A percentile compares a stretch with the other conserved stretches of the same genome.
Conservation (phyloP, 2,329 filamentous ascomycete genomes). For the Mollisia scopiformis region DNA sequence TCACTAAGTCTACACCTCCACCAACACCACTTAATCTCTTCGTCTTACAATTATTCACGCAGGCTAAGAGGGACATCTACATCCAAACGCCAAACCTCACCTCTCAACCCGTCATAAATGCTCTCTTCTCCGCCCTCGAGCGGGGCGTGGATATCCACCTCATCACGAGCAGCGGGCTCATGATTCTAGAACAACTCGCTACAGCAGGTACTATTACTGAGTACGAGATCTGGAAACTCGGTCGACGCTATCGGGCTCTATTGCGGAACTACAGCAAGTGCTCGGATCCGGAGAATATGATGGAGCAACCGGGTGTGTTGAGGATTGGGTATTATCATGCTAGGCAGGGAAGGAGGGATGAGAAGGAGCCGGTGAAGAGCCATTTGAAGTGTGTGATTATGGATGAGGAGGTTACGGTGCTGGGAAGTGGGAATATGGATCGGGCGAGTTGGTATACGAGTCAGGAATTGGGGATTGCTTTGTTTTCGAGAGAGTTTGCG, state of each 20-base stretch:
- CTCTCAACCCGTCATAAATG: constrained; percentile 62
- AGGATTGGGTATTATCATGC: constrained; percentile 34
- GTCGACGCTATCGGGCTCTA: constrained; percentile 53
- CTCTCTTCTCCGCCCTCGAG: constrained; percentile 60
- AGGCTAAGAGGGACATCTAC: constrained; percentile 71
- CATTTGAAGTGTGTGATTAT: constrained; percentile 80
- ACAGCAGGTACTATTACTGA: constrained; percentile 77
- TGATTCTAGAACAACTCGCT: constrained; percentile 79
- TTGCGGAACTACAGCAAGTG: constrained; percentile 22
- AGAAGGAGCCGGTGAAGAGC: constrained; percentile 67
- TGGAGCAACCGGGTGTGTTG: constrained; percentile 32
- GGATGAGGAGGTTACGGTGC: constrained; percentile 66
- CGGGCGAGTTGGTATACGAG: constrained; percentile 86
- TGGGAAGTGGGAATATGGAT: constrained; percentile 85
- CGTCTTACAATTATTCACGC: constrained; percentile 60
- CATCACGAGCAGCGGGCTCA: constrained; percentile 69
- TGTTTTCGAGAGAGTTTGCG: constrained; percentile 48
- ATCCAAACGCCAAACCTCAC: constrained; percentile 83
- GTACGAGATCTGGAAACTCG: constrained; percentile 62
- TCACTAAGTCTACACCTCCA: constrained; percentile 16
- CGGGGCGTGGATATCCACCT: constrained; percentile 71
- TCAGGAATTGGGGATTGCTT: constrained; percentile 75
- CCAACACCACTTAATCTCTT: constrained; percentile 60
- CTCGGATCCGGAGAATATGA: constrained; percentile 14
- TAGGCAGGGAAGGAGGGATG: constrained; percentile 24